phyloP scores from a whole-genome alignment of 805 yeast species.

The Lachancea mirantina region DNA sequence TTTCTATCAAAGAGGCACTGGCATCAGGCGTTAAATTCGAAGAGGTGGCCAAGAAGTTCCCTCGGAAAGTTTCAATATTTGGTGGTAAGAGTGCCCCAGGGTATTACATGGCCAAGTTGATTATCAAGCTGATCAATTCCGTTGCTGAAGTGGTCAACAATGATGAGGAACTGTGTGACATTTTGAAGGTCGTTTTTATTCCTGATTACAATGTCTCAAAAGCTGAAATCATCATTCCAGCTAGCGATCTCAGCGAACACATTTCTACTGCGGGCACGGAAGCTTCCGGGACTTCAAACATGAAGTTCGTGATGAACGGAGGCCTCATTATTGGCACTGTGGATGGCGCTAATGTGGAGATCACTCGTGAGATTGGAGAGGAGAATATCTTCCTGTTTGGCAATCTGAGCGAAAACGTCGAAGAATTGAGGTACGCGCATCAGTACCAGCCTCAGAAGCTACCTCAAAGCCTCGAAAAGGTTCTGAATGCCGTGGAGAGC shows the following conservation, averaged over 20 bases:
- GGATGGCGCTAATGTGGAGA: constrained; percentile 95
- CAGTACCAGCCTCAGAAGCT: constrained; percentile 46
- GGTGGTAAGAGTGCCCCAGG: constrained; percentile 99
- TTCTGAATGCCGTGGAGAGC: constrained; percentile 56
- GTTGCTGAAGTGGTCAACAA: constrained; percentile 76
- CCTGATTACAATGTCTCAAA: constrained; percentile 93
- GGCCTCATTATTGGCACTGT: constrained; percentile 93
- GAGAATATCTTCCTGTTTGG: constrained; percentile 91
- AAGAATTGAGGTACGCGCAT: constrained; percentile 73
- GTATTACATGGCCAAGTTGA: constrained; percentile 87
- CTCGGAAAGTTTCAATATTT: constrained; percentile 72
- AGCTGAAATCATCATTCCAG: constrained; percentile 87
- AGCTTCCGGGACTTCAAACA: constrained; percentile 92
- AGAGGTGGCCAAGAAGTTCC: constrained; percentile 52
- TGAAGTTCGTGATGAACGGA: constrained; percentile 92
- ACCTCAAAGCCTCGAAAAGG: constrained; percentile 54
- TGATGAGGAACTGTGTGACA: constrained; percentile 65
- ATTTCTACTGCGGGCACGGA: constrained; percentile 97
- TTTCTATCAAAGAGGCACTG: constrained; percentile 53
- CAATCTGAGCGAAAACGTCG: constrained; percentile 83
- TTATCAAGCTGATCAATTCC: constrained; percentile 75
- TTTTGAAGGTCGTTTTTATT: constrained; percentile 78
- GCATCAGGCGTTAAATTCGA: constrained; percentile 42
- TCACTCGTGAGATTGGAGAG: constrained; percentile 88
- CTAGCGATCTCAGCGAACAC: constrained; percentile 85